Conservation (phyloP, 352 stramenopile species). For the Globisporangium splendens region DNA sequence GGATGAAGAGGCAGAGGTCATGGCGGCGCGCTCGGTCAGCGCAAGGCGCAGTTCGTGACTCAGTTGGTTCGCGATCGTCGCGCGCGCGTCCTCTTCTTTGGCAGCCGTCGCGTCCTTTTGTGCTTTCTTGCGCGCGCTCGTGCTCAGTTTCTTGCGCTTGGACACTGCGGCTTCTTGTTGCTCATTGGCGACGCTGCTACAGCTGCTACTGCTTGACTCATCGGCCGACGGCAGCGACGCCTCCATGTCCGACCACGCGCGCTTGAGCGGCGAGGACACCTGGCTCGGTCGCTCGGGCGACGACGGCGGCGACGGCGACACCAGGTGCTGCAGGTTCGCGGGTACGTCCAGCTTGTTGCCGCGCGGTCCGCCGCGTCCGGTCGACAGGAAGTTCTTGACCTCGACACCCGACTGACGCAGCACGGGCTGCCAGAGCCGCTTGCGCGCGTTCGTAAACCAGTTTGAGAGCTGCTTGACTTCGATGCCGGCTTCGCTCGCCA, state of each 20-base stretch:
- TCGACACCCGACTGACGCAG: conserved; percentile 84
- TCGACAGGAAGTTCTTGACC: conserved; percentile 87
- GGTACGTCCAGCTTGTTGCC: conserved; percentile 79
- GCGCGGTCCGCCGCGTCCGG: conserved; percentile 69
- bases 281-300: conserved; percentile 22
- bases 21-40: conserved; percentile 12
- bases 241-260: conserved; percentile 45
- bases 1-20: neutral
- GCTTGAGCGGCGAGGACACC: conserved; percentile 46
- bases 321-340: conserved; percentile 50
- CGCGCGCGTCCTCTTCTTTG: conserved; percentile 12
- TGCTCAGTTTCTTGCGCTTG: conserved; percentile 44
- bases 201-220: conserved; percentile 1
- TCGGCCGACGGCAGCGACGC: conserved; percentile 21
- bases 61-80: conserved; percentile 23
- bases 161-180: conserved; percentile 4
- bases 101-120: conserved; percentile 12
- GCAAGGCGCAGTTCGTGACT: conserved; percentile 36
- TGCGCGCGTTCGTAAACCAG: conserved; percentile 89
- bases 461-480: conserved; percentile 89
- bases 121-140: conserved; percentile 28
- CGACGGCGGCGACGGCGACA: conserved; percentile 32
- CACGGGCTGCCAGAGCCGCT: conserved; percentile 84
- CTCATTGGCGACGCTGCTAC: neutral
- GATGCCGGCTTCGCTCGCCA: conserved; percentile 74